Evolutionary conservation across 1,284 basidiomycete species (phyloP), one percentile per base, ranked within the genome.

Genomic region (Apiotrichum gamsii): DNA sequence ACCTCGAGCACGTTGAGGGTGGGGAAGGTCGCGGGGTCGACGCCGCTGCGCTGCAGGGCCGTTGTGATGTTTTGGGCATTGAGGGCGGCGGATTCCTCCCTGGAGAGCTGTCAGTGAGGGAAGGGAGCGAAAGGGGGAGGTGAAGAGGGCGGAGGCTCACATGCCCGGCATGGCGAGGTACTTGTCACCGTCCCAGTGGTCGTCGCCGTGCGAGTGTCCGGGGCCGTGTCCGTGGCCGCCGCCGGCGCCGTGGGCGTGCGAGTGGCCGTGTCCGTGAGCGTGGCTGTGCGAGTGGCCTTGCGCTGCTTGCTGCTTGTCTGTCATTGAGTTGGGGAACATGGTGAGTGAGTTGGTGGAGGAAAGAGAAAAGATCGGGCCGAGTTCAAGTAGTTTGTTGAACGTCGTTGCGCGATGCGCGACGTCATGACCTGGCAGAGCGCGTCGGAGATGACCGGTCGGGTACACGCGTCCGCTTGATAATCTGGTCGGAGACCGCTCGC

Each of bases 131-230:
- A n/a, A 32, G 16, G n/a, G 23, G 24, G 9, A 30, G 21, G 15
- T 5, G 31, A 13, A n/a, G 25, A 21, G 24, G 33, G 24, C n/a
- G 23, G 15, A n/a, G 21, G 59, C 60, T 59, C 40, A 66, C 61
- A 60, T 47, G 13, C 61, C 60, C 2, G 61, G 61, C 16, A 39
- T 46, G 23, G 40, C 39, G 32, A 62, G 51, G 46, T 67, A 67
- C n/a, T 60, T 51, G 14, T 59, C 55, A 19, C 60, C 64, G 31
- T 56, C 53, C 65, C 65, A 67, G 23, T 44, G 37, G 43, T 65
- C 51, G 31, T 35, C 43, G 35, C 41, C 43, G n/a, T n/a, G n/a
- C n/a, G n/a, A n/a, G n/a, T n/a, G n/a, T n/a, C n/a, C n/a, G n/a
- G n/a, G n/a, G 28, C 19, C 40, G 30, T 54, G 52, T 6, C 49